Conservation (phyloP, 352 stramenopile species). For the Globisporangium okanoganense region DNA sequence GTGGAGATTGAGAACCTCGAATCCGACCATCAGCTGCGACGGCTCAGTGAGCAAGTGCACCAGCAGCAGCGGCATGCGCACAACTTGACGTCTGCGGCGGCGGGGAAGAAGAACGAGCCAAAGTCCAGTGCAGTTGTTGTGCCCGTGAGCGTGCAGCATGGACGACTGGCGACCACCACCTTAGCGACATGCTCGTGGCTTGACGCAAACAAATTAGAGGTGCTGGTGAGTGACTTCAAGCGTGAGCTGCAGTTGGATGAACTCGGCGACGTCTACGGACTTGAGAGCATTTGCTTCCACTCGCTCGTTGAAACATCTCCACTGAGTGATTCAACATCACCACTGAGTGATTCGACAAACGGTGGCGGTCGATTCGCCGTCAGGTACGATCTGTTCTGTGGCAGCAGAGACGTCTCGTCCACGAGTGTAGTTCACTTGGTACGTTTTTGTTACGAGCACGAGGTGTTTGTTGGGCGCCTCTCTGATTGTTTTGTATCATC, state of each 20-base stretch:
- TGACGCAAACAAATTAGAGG: neutral
- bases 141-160: slow-evolving; percentile 2
- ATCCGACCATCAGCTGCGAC: slow-evolving; percentile 51
- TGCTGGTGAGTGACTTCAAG: neutral
- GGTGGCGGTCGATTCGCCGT: neutral
- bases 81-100: neutral
- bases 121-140: slow-evolving; percentile 37
- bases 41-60: slow-evolving; percentile 59
- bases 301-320: slow-evolving; percentile 4
- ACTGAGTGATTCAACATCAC: neutral
- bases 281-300: slow-evolving; percentile 25
- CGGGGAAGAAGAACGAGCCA: slow-evolving; percentile 6
- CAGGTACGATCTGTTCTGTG: slow-evolving; percentile 27
- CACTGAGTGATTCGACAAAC: neutral
- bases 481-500: neutral
- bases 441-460: neutral
- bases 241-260: slow-evolving; percentile 14
- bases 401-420: slow-evolving; percentile 5
- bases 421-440: slow-evolving; percentile 27
- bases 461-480: neutral
- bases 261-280: slow-evolving; percentile 8
- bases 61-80: slow-evolving; percentile 35
- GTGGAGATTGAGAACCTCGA: slow-evolving; percentile 72
- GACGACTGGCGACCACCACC: neutral
- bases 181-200: slow-evolving; percentile 4